Base-by-base conservation (phyloP, 225 moss, liverwort and hornwort genomes). In the Takakia lepidozioides region DNA sequence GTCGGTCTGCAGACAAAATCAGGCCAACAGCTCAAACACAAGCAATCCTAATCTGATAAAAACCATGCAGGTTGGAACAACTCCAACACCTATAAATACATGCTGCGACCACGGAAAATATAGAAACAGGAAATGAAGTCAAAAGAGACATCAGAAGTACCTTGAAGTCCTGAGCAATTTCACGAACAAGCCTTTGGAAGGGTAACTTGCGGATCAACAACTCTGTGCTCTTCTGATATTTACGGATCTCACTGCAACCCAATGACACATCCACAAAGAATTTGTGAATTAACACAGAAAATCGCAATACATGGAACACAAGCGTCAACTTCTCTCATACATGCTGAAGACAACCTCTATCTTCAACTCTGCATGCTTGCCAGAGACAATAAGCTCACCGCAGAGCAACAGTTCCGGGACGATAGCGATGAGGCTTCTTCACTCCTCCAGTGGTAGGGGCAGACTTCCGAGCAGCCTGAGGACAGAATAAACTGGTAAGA, bases 171-270 rank as follows among this genome's bases (percentile, higher is more conserved):
- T 75, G 74, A 1, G 74, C 74, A 9, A 77, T 72, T 57, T 77
- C 76, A 45, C 76, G 60, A 15, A 78, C 73, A 54, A 78, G 49
- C 20, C 78, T 64, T 48, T 74, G 74, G 32, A 74, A 74, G n/a
- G 69, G 65, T 15, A 74, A 49, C 61, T 74, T 74, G 25, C 74
- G 56, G 46, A 74, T 74, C 57, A 74, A 44, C 51, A 74, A 17
- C 30, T 74, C 74, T 1, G 73, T 78, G 58, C 69, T 78, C 62
- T 78, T 73, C 46, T 78, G 78, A 43, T 73, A 78, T 58, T 78
- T 78, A 18, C 69, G 68, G 51, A 78, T 74, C 65, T 63, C 78
- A 52, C 78, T 78, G 78, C 69, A n/a, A n/a, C n/a, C n/a, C n/a
- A n/a, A n/a, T n/a, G n/a, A 58, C 48, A 55, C 10, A 42, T 16